Evolutionary conservation across 495 filamentous ascomycete species (phyloP), one percentile per base, ranked within the genome.

Genomic region (Penicillium odoratum): DNA sequence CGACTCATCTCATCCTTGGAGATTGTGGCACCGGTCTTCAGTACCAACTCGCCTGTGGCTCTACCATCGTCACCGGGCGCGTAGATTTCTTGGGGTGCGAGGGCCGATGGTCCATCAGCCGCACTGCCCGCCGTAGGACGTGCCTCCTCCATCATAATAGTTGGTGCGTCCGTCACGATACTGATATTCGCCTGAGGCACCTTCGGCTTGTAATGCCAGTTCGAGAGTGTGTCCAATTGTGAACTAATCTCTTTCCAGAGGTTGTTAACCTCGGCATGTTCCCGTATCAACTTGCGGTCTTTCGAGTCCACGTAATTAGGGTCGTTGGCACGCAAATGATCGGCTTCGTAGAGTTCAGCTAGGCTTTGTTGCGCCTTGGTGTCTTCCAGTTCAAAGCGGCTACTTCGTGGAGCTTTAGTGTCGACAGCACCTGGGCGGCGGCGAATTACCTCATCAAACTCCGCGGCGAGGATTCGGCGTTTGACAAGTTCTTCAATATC

Each of bases 1-100:
- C 90, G 83, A 16, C 80, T 88, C 92, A 97, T 91, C 77, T 98
- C 94, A 66, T 93, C 89, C 67, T 85, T 86, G 30, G 89, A 87
- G 40, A 96, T 74, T 0, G 90, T 85, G 48, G 88, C 74, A n/a
- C 93, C 94, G 65, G 81, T 86, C 83, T 88, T 94, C 48, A 84
- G 80, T 30, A 92, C 81, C 38, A 97, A 75, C 69, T 97, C 94
- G 8, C 71, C 77, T 55, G 78, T 77, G 49, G 80, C 80, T 43
- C 81, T 83, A 18, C 80, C 83, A 38, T 83, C 85, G 64, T 89
- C 87, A 51, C 88, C 85, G 28, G 91, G 86, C 53, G 85, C 84
- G 69, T 98, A 98, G 38, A 98, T 81, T 70, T 98, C 94, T 71
- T 98, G 94, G 15, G 94, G 94, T 21, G 94, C 94, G 34, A 98